Evolutionary conservation across 257 asterid species (phyloP).

Genomic region (Solanum microdontum): DNA sequence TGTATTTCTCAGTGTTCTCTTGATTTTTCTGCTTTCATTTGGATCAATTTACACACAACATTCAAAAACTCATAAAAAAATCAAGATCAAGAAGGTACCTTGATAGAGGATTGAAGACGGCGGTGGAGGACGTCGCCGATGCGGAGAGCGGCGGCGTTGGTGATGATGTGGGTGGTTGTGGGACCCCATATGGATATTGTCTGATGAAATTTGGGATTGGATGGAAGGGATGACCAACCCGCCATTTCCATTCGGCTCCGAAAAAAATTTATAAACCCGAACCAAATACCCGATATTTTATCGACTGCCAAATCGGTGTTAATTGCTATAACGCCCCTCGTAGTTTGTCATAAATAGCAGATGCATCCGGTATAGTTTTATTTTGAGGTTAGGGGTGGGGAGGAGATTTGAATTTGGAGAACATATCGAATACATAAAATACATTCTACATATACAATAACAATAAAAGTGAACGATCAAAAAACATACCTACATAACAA

Average conservation of each 20-base stretch:
- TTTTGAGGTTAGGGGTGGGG: background rate
- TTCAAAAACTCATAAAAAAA: background rate
- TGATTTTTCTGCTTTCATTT: background rate
- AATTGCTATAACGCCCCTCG: background rate
- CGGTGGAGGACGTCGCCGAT: constrained; percentile 38
- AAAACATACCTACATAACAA: no score
- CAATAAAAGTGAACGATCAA: no score
- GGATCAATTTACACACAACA: background rate
- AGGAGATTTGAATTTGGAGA: background rate
- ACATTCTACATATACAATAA: no score
- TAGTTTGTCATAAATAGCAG: background rate
- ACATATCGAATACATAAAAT: background rate
- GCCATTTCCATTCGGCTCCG: constrained; percentile 9
- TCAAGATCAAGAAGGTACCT: constrained; percentile 26
- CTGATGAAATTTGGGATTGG: constrained; percentile 27
- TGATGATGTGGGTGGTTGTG: constrained; percentile 24
- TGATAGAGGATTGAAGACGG: constrained; percentile 20
- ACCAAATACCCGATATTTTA: background rate
- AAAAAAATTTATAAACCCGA: background rate
- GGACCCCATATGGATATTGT: constrained; percentile 8
- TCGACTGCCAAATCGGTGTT: background rate
- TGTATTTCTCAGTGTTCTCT: background rate
- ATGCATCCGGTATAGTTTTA: background rate
- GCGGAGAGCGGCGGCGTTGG: constrained; percentile 56
- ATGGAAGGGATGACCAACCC: constrained; percentile 42